A percentile compares a stretch with the other conserved stretches of the same genome.
phyloP scores from a whole-genome alignment of 2,329 filamentous ascomycete genomes.

The Neoascochyta sp. region DNA sequence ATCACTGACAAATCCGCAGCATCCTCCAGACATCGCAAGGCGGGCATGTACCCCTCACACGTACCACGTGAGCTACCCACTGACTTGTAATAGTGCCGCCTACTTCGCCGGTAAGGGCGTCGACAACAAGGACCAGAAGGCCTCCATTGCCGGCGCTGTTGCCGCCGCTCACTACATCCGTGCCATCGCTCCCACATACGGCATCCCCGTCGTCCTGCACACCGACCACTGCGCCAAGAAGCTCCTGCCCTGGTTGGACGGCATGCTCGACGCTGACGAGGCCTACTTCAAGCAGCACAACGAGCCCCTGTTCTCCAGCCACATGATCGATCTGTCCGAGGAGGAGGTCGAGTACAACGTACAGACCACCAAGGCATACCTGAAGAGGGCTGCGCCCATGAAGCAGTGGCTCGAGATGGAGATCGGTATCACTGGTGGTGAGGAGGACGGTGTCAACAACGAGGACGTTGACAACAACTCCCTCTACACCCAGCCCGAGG shows the following conservation, averaged over 20 bases:
- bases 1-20: no score
- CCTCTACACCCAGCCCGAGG: slow-evolving; percentile 75
- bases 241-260: slow-evolving; percentile 92
- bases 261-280: slow-evolving; percentile 78
- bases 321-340: slow-evolving; percentile 96
- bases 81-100: slow-evolving; percentile 23
- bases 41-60: no score
- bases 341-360: slow-evolving; percentile 82
- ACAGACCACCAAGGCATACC: slow-evolving; percentile 68
- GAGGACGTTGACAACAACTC: slow-evolving; percentile 93
- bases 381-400: slow-evolving; percentile 91
- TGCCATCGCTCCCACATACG: slow-evolving; percentile 79
- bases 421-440: slow-evolving; percentile 79
- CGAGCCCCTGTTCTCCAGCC: slow-evolving; percentile 87
- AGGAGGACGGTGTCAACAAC: slow-evolving; percentile 99
- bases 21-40: slow-evolving; percentile 13
- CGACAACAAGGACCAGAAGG: slow-evolving; percentile 63
- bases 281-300: slow-evolving; percentile 75
- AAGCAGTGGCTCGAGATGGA: slow-evolving; percentile 99
- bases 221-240: slow-evolving; percentile 99
- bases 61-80: no score
- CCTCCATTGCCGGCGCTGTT: slow-evolving; percentile 81
- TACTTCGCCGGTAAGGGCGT: slow-evolving; percentile 69
- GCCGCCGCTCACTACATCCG: slow-evolving; percentile 89
- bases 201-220: slow-evolving; percentile 53